A percentile compares a stretch with the other conserved stretches of the same genome.
Conservation (phyloP, 108 stramenopile genomes). For the Bacterosira constricta region DNA sequence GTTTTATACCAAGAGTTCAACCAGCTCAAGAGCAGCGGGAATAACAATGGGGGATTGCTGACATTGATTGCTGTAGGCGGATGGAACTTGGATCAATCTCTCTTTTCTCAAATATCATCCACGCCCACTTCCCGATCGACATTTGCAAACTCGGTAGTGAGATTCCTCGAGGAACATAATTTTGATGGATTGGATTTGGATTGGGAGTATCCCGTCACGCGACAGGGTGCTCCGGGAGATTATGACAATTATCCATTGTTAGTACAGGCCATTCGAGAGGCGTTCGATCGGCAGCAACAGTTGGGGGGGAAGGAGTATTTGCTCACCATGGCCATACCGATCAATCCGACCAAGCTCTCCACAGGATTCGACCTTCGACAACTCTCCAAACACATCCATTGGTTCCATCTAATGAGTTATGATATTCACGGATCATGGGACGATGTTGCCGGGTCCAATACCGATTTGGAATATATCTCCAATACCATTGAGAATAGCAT, state of each 20-base stretch:
- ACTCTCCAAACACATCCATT: constrained; percentile 22
- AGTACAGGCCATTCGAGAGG: constrained; percentile 1
- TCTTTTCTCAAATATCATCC: constrained; percentile 10
- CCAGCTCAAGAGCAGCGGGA: constrained; percentile 10
- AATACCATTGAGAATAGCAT: constrained; percentile 24
- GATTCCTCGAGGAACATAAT: constrained; percentile 8
- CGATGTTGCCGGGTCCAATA: constrained; percentile 25
- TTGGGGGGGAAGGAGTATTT: constrained; percentile 3
- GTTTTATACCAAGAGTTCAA: constrained; percentile 30
- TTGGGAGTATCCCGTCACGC: constrained; percentile 47
- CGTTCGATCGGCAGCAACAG: background rate
- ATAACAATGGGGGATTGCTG: background rate
- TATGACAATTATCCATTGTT: constrained; percentile 34
- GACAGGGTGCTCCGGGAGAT: constrained; percentile 31
- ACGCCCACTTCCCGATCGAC: background rate
- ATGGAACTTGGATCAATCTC: constrained; percentile 43
- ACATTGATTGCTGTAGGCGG: constrained; percentile 42
- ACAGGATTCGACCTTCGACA: constrained; percentile 21
- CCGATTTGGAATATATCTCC: constrained; percentile 34
- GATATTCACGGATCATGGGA: constrained; percentile 41
- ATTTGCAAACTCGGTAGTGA: constrained; percentile 30
- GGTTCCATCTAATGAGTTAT: constrained; percentile 47
- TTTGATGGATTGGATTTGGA: constrained; percentile 51
- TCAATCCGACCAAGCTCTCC: constrained; percentile 11
- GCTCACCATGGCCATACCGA: constrained; percentile 37